phyloP scores from a whole-genome alignment of 1,284 basidiomycete species.

The Irpex sp. region DNA sequence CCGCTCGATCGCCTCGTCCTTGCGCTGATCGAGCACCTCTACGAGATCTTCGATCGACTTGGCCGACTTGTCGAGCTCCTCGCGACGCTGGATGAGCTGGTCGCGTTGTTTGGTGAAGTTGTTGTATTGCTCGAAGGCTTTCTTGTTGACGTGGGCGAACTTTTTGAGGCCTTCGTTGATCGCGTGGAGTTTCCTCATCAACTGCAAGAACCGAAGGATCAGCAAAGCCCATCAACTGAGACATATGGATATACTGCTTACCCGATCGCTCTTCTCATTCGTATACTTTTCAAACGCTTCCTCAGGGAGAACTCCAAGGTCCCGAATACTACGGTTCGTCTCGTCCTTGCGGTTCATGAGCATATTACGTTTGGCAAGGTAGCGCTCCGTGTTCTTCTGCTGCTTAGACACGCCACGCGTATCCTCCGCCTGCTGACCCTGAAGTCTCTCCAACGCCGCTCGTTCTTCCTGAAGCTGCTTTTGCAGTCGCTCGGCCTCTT shows the following conservation, averaged over 20 bases:
- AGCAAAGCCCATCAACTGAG: neutral
- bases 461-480: slow-evolving; percentile 65
- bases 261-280: slow-evolving; percentile 78
- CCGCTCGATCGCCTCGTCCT: slow-evolving; percentile 97
- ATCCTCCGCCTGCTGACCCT: slow-evolving; percentile 83
- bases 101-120: slow-evolving; percentile 98
- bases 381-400: slow-evolving; percentile 94
- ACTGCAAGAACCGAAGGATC: slow-evolving; percentile 38
- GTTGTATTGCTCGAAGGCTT: slow-evolving; percentile 97
- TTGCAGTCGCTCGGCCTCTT: slow-evolving; percentile 65
- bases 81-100: slow-evolving; percentile 80
- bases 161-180: slow-evolving; percentile 94
- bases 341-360: slow-evolving; percentile 85
- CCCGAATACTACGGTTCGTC: slow-evolving; percentile 91
- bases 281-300: slow-evolving; percentile 97
- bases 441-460: slow-evolving; percentile 69
- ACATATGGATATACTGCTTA: slow-evolving; percentile 33
- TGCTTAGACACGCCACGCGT: slow-evolving; percentile 82
- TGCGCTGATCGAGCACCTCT: slow-evolving; percentile 91
- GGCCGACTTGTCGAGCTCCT: slow-evolving; percentile 89
- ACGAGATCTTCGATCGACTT: slow-evolving; percentile 94
- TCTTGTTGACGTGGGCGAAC: slow-evolving; percentile 98
- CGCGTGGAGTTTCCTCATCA: slow-evolving; percentile 87
- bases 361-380: slow-evolving; percentile 88
- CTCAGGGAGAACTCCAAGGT: slow-evolving; percentile 94